phyloP scores from a whole-genome alignment of 2,329 filamentous ascomycete genomes.

The Dactylellina sp. region DNA sequence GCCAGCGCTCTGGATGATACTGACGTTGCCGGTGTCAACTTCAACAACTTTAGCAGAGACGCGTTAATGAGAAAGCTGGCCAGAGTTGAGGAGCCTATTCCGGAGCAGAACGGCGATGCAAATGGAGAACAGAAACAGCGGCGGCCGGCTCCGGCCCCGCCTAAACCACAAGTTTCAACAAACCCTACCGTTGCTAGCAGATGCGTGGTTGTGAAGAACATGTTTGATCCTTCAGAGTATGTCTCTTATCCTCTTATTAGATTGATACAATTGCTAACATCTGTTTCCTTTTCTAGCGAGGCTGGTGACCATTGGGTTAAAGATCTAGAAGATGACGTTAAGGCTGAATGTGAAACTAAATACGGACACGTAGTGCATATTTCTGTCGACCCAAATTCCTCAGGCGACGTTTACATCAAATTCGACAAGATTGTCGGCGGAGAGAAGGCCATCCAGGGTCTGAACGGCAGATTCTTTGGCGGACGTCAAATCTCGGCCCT shows the following conservation, averaged over 20 bases:
- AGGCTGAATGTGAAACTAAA: conserved; percentile 89
- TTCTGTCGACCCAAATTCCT: conserved; percentile 89
- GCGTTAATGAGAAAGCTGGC: conserved; percentile 98
- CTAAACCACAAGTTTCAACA: conserved; percentile 47
- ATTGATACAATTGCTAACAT: conserved; percentile 62
- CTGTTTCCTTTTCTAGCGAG: conserved; percentile 70
- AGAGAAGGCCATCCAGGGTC: conserved; percentile 96
- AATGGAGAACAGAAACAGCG: conserved; percentile 49
- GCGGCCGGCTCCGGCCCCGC: conserved; percentile 34
- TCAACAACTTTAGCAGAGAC: conserved; percentile 99
- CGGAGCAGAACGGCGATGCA: conserved; percentile 68
- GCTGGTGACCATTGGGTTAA: conserved; percentile 89
- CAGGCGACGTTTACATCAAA: conserved; percentile 97
- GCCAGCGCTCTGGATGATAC: conserved; percentile 97
- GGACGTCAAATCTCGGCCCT: conserved; percentile 91
- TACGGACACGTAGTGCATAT: conserved; percentile 99
- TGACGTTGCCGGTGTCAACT: conserved; percentile 97
- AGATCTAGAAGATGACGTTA: conserved; percentile 92
- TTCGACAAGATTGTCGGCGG: conserved; percentile 95
- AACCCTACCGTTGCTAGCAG: conserved; percentile 87
- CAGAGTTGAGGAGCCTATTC: conserved; percentile 84
- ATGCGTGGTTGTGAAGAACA: conserved; percentile 93
- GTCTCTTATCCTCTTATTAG: conserved; percentile 63
- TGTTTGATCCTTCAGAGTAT: conserved; percentile 93
- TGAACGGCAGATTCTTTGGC: conserved; percentile 96